A percentile compares a stretch with the other conserved stretches of the same genome.
phyloP scores from a whole-genome alignment of 768 basidiomycete species.

The Chlorophyllum brunneum region DNA sequence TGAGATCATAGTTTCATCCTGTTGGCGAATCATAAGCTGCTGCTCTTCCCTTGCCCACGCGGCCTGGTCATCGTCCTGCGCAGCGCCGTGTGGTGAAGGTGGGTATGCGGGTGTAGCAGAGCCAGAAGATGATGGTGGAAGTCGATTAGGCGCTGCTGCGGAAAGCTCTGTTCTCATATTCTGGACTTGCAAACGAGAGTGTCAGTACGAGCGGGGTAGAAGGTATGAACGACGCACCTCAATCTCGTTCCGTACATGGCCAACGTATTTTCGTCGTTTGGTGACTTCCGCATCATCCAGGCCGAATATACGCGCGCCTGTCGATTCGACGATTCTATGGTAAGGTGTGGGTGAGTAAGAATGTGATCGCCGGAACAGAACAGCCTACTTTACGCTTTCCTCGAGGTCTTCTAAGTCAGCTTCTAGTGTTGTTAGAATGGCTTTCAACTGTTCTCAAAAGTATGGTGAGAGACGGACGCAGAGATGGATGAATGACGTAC shows the following conservation, averaged over 20 bases:
- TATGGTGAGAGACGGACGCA: background rate
- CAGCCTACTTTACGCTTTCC: constrained; percentile 78
- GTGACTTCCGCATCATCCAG: constrained; percentile 76
- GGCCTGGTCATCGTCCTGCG: constrained; percentile 60
- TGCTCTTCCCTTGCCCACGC: constrained; percentile 87
- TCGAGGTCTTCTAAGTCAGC: constrained; percentile 92
- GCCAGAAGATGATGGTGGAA: constrained; percentile 16
- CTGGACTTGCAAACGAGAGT: constrained; percentile 47
- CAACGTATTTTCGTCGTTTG: constrained; percentile 72
- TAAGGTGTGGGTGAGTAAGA: constrained; percentile 8
- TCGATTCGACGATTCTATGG: constrained; percentile 86
- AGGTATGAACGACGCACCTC: constrained; percentile 47
- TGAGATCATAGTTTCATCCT: constrained; percentile 85
- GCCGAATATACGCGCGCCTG: constrained; percentile 81
- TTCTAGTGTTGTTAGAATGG: constrained; percentile 72
- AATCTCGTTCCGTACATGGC: constrained; percentile 69
- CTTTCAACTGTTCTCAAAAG: constrained; percentile 52
- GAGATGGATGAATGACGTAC: constrained; percentile 30
- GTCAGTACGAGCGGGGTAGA: constrained; percentile 20
- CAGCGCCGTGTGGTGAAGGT: constrained; percentile 21
- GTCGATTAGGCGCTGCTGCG: constrained; percentile 19
- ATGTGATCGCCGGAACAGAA: background rate
- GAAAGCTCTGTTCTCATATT: constrained; percentile 67
- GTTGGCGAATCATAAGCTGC: constrained; percentile 84
- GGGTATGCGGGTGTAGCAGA: constrained; percentile 21